These are phyloP conservation scores for Cryphonectria radicalis DNA, from an alignment of 2,329 filamentous ascomycete species.

Conservation along the genomic window DNA sequence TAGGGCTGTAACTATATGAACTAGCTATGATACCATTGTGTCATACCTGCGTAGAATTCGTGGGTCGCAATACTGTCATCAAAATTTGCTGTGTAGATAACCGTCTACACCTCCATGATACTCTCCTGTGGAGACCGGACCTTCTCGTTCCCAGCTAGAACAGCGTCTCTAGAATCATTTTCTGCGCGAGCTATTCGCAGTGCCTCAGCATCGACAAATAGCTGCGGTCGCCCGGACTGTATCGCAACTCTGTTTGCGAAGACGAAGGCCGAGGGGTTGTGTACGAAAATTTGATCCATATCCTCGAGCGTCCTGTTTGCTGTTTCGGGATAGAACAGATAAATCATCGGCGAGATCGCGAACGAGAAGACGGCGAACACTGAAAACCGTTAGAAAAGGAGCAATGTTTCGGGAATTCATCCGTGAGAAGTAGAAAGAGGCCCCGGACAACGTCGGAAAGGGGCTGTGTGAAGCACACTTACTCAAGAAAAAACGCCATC, in stretches of 20 bases:
- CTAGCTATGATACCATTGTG: not conserved
- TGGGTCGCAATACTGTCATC: not conserved
- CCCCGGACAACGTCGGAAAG: not conserved
- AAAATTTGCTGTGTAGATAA: not conserved
- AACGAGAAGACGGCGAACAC: conserved; percentile 38
- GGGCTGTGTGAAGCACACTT: conserved; percentile 30
- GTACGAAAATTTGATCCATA: conserved; percentile 49
- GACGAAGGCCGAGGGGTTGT: conserved; percentile 39
- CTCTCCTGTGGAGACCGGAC: not conserved
- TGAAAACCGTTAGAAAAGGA: not conserved
- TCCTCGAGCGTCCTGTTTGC: conserved; percentile 51
- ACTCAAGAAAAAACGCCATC: conserved; percentile 50
- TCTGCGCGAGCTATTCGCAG: conserved; percentile 33
- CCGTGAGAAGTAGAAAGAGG: not conserved
- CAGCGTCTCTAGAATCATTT: conserved; percentile 14
- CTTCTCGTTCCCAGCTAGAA: conserved; percentile 15
- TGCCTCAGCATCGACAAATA: conserved; percentile 42
- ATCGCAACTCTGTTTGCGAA: conserved; percentile 40
- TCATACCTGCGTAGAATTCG: not conserved
- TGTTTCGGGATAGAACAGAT: conserved; percentile 56
- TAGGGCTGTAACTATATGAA: not conserved
- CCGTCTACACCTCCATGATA: conserved; percentile 11
- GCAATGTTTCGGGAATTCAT: not conserved
- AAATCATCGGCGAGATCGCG: conserved; percentile 46
- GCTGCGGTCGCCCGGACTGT: conserved; percentile 42